A percentile compares a stretch with the other conserved stretches of the same genome.
Conservation (phyloP, 805 yeast species). For the Maudiozyma turicensis region DNA sequence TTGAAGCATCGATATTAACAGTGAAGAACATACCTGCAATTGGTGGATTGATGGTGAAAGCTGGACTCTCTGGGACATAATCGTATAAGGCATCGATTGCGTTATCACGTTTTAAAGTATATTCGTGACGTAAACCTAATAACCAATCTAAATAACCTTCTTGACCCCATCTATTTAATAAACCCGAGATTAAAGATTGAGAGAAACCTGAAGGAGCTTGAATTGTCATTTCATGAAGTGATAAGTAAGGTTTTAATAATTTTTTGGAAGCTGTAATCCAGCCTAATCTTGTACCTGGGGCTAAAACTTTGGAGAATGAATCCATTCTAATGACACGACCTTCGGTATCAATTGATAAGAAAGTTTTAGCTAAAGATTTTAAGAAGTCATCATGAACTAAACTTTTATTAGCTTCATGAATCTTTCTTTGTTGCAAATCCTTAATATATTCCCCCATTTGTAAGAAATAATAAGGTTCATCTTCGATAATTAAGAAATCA, state of each 20-base stretch:
- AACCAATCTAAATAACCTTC: conserved; percentile 83
- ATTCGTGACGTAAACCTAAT: conserved; percentile 70
- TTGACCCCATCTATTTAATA: conserved; percentile 84
- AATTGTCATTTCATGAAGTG: conserved; percentile 71
- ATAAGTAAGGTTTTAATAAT: conserved; percentile 54
- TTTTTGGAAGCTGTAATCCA: conserved; percentile 72
- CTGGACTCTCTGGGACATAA: conserved; percentile 32
- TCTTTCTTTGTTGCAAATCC: conserved; percentile 31
- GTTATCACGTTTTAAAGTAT: conserved; percentile 79
- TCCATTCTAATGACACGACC: conserved; percentile 88
- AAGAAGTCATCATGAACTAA: conserved; percentile 55
- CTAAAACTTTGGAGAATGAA: conserved; percentile 82
- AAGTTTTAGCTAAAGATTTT: conserved; percentile 61
- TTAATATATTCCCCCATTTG: conserved; percentile 76
- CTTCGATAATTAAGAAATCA: conserved; percentile 82
- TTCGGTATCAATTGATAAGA: conserved; percentile 65
- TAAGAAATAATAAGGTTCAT: conserved; percentile 94
- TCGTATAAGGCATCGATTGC: conserved; percentile 67
- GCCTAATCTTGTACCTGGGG: conserved; percentile 85
- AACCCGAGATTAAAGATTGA: conserved; percentile 57
- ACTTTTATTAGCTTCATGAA: conserved; percentile 10
- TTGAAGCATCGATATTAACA: conserved; percentile 59
- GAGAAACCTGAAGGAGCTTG: conserved; percentile 80
- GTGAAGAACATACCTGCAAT: conserved; percentile 86
- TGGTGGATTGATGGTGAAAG: conserved; percentile 43